A percentile compares a stretch with the other conserved stretches of the same genome.
phyloP scores from a whole-genome alignment of 2,329 filamentous ascomycete species.

The Fusarium sambucinum region DNA sequence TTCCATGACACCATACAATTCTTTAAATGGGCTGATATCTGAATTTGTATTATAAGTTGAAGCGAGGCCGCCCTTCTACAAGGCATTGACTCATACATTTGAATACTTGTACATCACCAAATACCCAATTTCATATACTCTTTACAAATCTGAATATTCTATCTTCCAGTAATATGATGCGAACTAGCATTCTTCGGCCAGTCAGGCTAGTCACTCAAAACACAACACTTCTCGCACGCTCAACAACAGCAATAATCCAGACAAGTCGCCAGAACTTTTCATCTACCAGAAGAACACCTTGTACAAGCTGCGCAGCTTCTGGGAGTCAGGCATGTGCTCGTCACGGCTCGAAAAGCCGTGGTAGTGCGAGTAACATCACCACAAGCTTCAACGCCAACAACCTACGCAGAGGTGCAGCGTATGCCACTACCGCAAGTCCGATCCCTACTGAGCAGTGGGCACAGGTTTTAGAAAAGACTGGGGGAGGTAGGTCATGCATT shows the following conservation, averaged over 20 bases:
- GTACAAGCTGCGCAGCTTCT: constrained; percentile 27
- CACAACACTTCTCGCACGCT: constrained; percentile 26
- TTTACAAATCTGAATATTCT: constrained; percentile 11
- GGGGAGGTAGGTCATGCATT: constrained; percentile 62
- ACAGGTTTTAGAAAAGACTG: constrained; percentile 83
- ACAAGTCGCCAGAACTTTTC: constrained; percentile 31
- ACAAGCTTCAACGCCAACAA: constrained; percentile 18
- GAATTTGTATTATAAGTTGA: constrained; percentile 13
- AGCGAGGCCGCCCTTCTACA: constrained; percentile 1
- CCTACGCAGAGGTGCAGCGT: constrained; percentile 31
- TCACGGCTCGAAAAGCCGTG: constrained; percentile 24
- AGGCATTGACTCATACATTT: background rate
- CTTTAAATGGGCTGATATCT: constrained; percentile 7
- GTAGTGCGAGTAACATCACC: constrained; percentile 21
- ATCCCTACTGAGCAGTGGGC: constrained; percentile 88
- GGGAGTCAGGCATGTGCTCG: constrained; percentile 31
- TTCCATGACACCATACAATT: constrained; percentile 4
- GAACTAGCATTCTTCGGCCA: constrained; percentile 29
- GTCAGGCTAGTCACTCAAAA: constrained; percentile 24
- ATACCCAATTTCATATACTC: background rate
- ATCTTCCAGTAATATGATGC: constrained; percentile 37
- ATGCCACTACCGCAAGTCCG: constrained; percentile 38
- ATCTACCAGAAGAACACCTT: constrained; percentile 31
- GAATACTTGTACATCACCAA: background rate
- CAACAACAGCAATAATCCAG: constrained; percentile 18